Base-by-base conservation (phyloP, 768 basidiomycete species). In the Pisolithus orientalis region DNA sequence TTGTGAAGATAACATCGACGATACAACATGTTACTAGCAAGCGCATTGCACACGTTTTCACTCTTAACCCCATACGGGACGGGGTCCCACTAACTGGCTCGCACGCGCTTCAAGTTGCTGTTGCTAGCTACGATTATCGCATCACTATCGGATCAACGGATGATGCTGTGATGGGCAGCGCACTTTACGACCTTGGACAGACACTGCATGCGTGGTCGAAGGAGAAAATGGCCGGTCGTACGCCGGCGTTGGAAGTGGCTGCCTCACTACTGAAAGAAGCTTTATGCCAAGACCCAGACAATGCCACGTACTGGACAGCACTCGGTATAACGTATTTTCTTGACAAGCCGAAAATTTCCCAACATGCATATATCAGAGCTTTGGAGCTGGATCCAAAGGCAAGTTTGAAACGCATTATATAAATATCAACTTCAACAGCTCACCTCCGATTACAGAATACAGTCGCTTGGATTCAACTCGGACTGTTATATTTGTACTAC, bases 341-440 rank as follows among this genome's bases (percentile, higher is more conserved):
- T 7, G 72, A 71, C 13, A 82, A 87, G 40, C 78, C 87, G 0
- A 86, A 83, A 59, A 74, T 82, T 1, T 85, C 91, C 3, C 95
- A 99, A 67, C 93, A 98, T 70, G 88, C 91, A 4, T 96, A 91
- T 60, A 83, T 97, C 63, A 87, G 82, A 53, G 87, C 94, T 5
- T 68, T 98, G 44, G 94, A 97, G 59, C 73, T 90, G 38, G 85
- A 97, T 63, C 68, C 80, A 0, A 95, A 95, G 76, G 91, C 89
- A 55, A 44, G 72, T 67, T 37, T 28, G 16, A 25, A n/a, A n/a
- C 16, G 27, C 14, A 9, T 27, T 14, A 4, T 31, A 29, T 34
- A 16, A 28, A 40, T 38, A 47, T 38, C n/a, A 11, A 6, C 17
- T 25, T 17, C 54, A 24, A 37, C 45, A 44, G 21, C 28, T 47